These are phyloP conservation scores for Tuber magnatum DNA, from an alignment of 495 filamentous ascomycete species.

Conservation along the genomic window DNA sequence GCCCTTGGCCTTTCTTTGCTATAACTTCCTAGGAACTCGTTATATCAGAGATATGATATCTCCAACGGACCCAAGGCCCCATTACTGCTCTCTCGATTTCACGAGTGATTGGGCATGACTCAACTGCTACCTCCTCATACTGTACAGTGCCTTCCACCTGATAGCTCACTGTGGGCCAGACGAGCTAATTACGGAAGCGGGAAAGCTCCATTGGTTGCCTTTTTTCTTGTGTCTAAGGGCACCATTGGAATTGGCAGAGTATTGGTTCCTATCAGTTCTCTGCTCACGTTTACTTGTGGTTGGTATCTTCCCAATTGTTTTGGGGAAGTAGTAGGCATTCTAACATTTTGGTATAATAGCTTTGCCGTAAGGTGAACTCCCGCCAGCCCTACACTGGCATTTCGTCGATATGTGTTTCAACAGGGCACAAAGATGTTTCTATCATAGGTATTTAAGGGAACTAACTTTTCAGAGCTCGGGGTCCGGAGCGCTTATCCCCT, in stretches of 20 bases:
- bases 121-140: neutral
- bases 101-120: neutral
- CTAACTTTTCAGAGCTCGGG: neutral
- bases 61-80: neutral
- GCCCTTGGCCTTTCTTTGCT: neutral
- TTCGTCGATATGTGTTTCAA: too few species aligned
- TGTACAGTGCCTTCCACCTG: too few species aligned
- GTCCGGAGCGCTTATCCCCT: too few species aligned
- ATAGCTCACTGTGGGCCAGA: neutral
- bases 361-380: too few species aligned
- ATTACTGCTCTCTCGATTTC: neutral
- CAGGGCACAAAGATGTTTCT: too few species aligned
- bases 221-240: neutral
- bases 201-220: neutral
- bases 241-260: neutral
- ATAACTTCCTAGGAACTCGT: neutral
- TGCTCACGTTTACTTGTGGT: neutral
- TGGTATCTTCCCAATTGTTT: neutral
- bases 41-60: neutral
- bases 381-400: too few species aligned
- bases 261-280: neutral
- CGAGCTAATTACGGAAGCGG: neutral
- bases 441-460: too few species aligned
- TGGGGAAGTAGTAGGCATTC: too few species aligned
- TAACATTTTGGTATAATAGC: too few species aligned